phyloP scores from a whole-genome alignment of 2,329 filamentous ascomycete genomes.

The Magnaporthiopsis rhizophila region DNA sequence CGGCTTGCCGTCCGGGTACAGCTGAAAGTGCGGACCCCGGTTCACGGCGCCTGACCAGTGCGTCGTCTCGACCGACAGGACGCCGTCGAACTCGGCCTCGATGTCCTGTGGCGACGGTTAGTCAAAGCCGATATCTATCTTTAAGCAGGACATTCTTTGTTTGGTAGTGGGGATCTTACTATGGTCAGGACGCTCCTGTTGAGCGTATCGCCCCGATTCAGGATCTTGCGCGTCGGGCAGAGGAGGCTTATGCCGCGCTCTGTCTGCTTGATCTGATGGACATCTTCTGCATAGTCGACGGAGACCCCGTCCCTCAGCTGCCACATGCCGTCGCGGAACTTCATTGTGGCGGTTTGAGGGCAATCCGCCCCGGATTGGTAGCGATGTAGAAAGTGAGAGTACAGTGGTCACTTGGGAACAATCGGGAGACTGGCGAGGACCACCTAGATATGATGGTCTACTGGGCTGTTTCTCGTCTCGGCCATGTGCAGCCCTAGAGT shows the following conservation, averaged over 20 bases:
- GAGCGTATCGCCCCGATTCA: slow-evolving; percentile 44
- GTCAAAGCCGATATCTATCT: too few relatives aligned
- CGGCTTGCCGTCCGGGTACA: slow-evolving; percentile 42
- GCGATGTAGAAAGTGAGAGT: neutral
- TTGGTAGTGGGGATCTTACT: too few relatives aligned
- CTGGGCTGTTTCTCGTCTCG: neutral
- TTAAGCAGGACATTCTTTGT: too few relatives aligned
- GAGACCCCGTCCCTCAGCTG: slow-evolving; percentile 50
- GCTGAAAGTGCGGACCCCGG: slow-evolving; percentile 47
- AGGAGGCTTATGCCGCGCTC: slow-evolving; percentile 44
- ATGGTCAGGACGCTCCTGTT: slow-evolving; percentile 48
- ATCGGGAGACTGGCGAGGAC: too few relatives aligned
- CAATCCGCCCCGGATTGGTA: neutral
- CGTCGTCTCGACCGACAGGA: slow-evolving; percentile 50
- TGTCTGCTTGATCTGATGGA: slow-evolving; percentile 43
- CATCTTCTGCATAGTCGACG: slow-evolving; percentile 59
- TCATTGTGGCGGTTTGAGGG: slow-evolving; percentile 32
- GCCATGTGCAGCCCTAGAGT: neutral
- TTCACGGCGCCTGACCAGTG: slow-evolving; percentile 48
- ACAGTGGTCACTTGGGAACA: too few relatives aligned
- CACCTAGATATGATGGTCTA: too few relatives aligned
- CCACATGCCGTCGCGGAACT: slow-evolving; percentile 62
- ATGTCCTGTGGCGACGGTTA: slow-evolving; percentile 31
- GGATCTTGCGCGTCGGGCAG: slow-evolving; percentile 49
- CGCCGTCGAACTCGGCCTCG: slow-evolving; percentile 47